These are phyloP conservation scores for Pleurotus giganteus DNA, from an alignment of 768 basidiomycete species.

Conservation along the genomic window DNA sequence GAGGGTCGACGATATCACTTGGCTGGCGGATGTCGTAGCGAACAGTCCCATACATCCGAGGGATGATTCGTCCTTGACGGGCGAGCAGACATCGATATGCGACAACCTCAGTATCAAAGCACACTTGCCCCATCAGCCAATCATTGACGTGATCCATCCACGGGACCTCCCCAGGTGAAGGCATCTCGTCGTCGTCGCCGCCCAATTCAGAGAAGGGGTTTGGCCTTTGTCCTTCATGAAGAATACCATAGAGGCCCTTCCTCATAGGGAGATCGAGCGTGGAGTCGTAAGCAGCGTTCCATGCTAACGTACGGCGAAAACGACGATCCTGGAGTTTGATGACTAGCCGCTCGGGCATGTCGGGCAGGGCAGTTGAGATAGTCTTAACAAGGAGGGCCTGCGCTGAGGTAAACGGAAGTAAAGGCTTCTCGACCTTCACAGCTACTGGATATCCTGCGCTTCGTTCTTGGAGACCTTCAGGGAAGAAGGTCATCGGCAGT, in stretches of 20 bases:
- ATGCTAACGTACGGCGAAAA: neutral
- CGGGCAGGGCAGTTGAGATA: neutral
- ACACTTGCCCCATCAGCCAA: neutral
- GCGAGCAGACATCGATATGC: neutral
- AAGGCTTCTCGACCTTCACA: neutral
- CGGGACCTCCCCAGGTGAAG: neutral
- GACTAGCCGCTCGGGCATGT: neutral
- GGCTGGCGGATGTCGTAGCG: neutral
- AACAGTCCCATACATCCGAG: neutral
- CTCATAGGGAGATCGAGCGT: neutral
- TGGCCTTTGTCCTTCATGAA: neutral
- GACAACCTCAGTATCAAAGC: neutral
- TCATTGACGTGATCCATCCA: neutral
- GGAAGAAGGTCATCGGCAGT: neutral
- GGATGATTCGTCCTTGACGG: neutral
- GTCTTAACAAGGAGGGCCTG: neutral
- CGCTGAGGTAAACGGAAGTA: neutral
- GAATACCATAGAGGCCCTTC: neutral
- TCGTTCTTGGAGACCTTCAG: neutral
- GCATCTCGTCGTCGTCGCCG: neutral
- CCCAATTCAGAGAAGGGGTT: neutral
- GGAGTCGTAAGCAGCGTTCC: neutral
- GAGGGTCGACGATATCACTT: neutral
- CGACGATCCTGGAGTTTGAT: neutral
- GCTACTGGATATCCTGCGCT: neutral